Percentiles rank a stretch among this genome's conserved stretches.
phyloP scores from a whole-genome alignment of 176 grass and related monocot genomes.

The barley (Hordeum vulgare) region MorexV3_pseudomolecules_assembly NC_058520.1:6708558-6709057 shows the following conservation, averaged over 20 bases:
- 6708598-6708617: background rate
- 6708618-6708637: background rate
- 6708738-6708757: slow-evolving; percentile 3
- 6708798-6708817: background rate
- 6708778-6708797: slow-evolving; percentile 14
- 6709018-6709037: background rate
- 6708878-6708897: background rate
- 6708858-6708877: slow-evolving; percentile 1
- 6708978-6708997: background rate
- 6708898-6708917: background rate
- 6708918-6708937: too few relatives aligned
- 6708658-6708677: slow-evolving; percentile 7
- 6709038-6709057: background rate
- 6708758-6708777: slow-evolving; percentile 3
- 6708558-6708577: background rate
- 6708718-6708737: background rate
- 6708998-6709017: too few relatives aligned
- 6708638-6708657: background rate
- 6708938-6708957: too few relatives aligned
- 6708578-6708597: too few relatives aligned
- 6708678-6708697: background rate
- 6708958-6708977: too few relatives aligned
- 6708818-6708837: too few relatives aligned
- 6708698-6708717: background rate
- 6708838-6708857: background rate